These are phyloP conservation scores for Pontederia crassipes DNA, from an alignment of 176 grass and related monocot genomes.

Conservation along the genomic window DNA sequence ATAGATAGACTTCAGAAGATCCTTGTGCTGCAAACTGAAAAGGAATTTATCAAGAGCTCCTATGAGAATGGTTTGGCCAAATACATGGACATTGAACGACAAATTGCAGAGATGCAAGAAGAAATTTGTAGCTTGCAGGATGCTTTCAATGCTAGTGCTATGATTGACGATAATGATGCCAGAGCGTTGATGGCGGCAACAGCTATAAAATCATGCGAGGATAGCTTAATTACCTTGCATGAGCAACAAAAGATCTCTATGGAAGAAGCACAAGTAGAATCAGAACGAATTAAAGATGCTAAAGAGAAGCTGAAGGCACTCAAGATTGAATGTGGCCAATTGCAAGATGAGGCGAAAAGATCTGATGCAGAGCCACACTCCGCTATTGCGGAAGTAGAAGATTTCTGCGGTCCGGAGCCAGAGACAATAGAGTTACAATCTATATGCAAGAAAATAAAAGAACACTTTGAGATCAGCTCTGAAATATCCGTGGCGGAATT, in stretches of 20 bases:
- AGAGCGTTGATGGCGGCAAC: constrained; percentile 9
- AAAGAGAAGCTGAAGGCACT: neutral
- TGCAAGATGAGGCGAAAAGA: neutral
- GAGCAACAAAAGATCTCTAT: neutral
- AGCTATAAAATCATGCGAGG: constrained; percentile 15
- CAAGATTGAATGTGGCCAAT: neutral
- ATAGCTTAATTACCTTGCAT: constrained; percentile 1
- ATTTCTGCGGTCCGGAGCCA: neutral
- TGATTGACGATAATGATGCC: constrained; percentile 12
- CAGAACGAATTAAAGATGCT: constrained; percentile 8
- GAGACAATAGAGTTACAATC: constrained; percentile 1
- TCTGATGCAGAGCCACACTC: neutral
- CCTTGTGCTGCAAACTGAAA: constrained; percentile 6
- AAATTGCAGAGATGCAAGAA: constrained; percentile 5
- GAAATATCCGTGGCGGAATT: constrained; percentile 2
- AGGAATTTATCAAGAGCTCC: constrained; percentile 7
- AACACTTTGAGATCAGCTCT: constrained; percentile 13
- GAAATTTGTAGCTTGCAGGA: constrained; percentile 8
- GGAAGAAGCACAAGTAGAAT: neutral
- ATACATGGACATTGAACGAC: neutral
- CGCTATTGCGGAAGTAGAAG: neutral
- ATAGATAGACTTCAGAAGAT: constrained; percentile 14
- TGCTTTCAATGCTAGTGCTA: constrained; percentile 3
- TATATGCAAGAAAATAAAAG: constrained; percentile 4
- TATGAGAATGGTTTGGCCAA: neutral